Conservation (phyloP, 495 filamentous ascomycete species). For the Penicillium pulvis region DNA sequence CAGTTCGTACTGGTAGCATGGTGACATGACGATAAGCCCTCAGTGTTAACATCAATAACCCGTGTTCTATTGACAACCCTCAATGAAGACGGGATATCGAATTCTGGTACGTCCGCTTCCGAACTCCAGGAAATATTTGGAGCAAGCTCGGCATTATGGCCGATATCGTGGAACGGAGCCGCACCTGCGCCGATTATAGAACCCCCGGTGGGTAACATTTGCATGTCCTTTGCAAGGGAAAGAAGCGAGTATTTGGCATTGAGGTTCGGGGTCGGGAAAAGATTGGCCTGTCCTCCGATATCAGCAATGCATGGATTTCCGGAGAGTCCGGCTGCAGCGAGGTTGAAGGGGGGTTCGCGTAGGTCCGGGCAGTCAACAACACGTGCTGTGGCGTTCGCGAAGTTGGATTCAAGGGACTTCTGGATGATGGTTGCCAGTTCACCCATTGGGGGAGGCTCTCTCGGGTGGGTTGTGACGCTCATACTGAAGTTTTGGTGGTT, state of each 20-base stretch:
- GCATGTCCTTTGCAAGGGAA: conserved; percentile 33
- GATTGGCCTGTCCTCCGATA: conserved; percentile 39
- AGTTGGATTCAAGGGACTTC: conserved; percentile 28
- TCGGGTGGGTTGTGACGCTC: conserved; percentile 17
- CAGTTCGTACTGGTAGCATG: conserved; percentile 26
- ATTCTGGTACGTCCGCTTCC: conserved; percentile 13
- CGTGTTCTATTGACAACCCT: conserved; percentile 19
- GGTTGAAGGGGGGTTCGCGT: conserved; percentile 35
- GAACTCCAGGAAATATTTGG: conserved; percentile 35
- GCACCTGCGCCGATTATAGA: conserved; percentile 39
- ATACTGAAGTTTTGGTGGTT: conserved; percentile 5
- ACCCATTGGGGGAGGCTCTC: conserved; percentile 28
- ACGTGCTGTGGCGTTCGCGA: conserved; percentile 21
- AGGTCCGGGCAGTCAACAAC: conserved; percentile 41
- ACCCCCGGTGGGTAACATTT: conserved; percentile 29
- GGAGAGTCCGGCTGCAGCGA: conserved; percentile 37
- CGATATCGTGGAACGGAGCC: conserved; percentile 43
- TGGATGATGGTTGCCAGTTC: conserved; percentile 29
- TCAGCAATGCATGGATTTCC: conserved; percentile 41
- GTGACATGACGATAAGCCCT: conserved; percentile 12
- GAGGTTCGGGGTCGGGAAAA: conserved; percentile 35
- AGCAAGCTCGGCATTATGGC: conserved; percentile 40
- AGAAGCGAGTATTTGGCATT: conserved; percentile 33
- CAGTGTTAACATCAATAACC: conserved; percentile 14
- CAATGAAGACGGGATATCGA: conserved; percentile 20